phyloP scores from a whole-genome alignment of 2,329 filamentous ascomycete genomes.

The Fusarium drepaniforme region DNA sequence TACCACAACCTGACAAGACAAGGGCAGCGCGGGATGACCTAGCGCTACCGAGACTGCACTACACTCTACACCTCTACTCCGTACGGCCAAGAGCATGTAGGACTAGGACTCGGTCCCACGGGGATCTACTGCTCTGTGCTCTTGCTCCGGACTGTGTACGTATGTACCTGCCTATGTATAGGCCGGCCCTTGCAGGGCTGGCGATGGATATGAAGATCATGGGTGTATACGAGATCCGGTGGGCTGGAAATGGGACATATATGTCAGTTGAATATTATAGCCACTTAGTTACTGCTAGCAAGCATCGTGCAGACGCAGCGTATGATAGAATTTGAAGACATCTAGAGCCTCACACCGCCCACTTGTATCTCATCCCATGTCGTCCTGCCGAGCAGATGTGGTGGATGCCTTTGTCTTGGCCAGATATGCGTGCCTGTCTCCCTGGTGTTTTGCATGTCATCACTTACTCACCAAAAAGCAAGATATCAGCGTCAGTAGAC shows the following conservation, averaged over 20 bases:
- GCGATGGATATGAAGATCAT: conserved; percentile 34
- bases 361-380: not conserved
- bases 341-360: not conserved
- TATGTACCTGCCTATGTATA: conserved; percentile 29
- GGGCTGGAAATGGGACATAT: conserved; percentile 32
- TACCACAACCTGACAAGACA: conserved; percentile 15
- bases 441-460: conserved; percentile 9
- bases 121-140: conserved; percentile 10
- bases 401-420: conserved; percentile 3
- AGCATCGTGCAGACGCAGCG: conserved; percentile 18
- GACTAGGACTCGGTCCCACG: conserved; percentile 10
- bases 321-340: conserved; percentile 20
- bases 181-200: conserved; percentile 27
- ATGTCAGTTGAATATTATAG: conserved; percentile 37
- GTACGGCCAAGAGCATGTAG: conserved; percentile 11
- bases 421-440: conserved; percentile 6
- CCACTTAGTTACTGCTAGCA: conserved; percentile 16
- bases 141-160: not conserved
- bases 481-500: conserved; percentile 3
- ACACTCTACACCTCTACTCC: conserved; percentile 5
- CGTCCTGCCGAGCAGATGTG: not conserved
- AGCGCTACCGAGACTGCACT: conserved; percentile 5
- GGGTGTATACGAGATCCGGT: conserved; percentile 37
- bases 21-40: conserved; percentile 26
- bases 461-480: conserved; percentile 15